Conservation (phyloP, 106 monocot species). For the Dioscorea zingiberensis region DNA sequence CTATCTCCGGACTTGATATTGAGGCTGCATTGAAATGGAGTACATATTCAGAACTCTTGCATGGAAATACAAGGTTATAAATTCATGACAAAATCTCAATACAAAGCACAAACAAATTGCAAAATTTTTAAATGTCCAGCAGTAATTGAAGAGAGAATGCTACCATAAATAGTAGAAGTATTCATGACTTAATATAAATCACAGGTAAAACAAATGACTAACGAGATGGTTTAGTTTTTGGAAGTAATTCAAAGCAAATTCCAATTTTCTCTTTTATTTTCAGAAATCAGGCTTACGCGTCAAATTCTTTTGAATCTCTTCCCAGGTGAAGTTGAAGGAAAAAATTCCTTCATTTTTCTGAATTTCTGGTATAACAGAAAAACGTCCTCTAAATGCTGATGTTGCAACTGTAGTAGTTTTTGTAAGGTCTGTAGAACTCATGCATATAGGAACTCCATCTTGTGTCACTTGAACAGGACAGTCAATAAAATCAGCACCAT, state of each 20-base stretch:
- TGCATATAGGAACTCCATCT: slow-evolving; percentile 72
- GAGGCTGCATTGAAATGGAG: slow-evolving; percentile 22
- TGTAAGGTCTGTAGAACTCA: slow-evolving; percentile 60
- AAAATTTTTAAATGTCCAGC: no score
- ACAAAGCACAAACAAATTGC: no score
- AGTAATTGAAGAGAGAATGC: no score
- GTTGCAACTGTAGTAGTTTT: slow-evolving; percentile 37
- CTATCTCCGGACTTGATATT: slow-evolving; percentile 30
- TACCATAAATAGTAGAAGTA: no score
- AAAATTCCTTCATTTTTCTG: slow-evolving; percentile 55
- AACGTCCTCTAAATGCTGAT: slow-evolving; percentile 33
- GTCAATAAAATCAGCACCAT: slow-evolving; percentile 87
- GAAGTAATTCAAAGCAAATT: no score
- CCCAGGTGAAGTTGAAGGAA: slow-evolving; percentile 82
- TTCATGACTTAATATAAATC: no score
- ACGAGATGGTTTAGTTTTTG: no score
- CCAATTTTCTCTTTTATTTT: no score
- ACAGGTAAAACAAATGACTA: no score
- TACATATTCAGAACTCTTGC: no score
- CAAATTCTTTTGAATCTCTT: slow-evolving; percentile 51
- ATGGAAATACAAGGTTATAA: no score
- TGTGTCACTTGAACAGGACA: slow-evolving; percentile 72
- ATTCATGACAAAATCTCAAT: no score
- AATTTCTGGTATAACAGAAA: slow-evolving; percentile 46
- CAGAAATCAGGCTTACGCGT: slow-evolving; percentile 43